Evolutionary conservation across 2,329 filamentous ascomycete species (phyloP).

Genomic region (Calonectria pseudoturangicola): DNA sequence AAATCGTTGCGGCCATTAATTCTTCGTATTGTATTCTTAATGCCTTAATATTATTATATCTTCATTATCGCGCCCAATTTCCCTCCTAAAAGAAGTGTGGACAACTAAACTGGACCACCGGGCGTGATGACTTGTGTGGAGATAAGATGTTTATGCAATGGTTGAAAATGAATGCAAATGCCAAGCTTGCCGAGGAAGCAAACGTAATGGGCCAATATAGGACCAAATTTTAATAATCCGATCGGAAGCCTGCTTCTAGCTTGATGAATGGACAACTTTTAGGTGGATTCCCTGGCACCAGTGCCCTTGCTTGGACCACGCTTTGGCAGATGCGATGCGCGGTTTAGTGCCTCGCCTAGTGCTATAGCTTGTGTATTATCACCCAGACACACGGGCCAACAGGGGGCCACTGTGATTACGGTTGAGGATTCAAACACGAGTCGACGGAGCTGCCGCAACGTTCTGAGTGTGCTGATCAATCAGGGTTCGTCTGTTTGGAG

Average conservation of each 20-base stretch:
- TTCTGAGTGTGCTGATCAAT: not conserved
- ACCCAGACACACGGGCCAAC: not conserved
- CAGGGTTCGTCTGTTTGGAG: not conserved
- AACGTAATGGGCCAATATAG: not conserved
- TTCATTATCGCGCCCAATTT: not conserved
- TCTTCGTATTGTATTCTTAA: not conserved
- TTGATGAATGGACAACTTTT: not conserved
- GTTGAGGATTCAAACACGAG: no score
- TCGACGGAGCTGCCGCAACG: not conserved
- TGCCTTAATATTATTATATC: not conserved
- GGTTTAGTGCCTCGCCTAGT: not conserved
- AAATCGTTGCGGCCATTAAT: not conserved
- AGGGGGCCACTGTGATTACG: not conserved
- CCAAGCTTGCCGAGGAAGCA: not conserved
- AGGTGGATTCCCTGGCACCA: not conserved
- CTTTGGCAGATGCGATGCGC: not conserved
- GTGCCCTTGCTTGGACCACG: not conserved
- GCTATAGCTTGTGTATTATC: not conserved
- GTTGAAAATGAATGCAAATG: not conserved
- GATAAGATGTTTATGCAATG: not conserved
- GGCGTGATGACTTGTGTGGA: not conserved
- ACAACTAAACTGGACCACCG: not conserved
- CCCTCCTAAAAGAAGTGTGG: not conserved
- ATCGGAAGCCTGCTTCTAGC: not conserved
- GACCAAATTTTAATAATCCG: not conserved